Evolutionary conservation across 2,329 filamentous ascomycete species (phyloP), one percentile per base, ranked within the genome.

Genomic region (Aulographum hederae): DNA sequence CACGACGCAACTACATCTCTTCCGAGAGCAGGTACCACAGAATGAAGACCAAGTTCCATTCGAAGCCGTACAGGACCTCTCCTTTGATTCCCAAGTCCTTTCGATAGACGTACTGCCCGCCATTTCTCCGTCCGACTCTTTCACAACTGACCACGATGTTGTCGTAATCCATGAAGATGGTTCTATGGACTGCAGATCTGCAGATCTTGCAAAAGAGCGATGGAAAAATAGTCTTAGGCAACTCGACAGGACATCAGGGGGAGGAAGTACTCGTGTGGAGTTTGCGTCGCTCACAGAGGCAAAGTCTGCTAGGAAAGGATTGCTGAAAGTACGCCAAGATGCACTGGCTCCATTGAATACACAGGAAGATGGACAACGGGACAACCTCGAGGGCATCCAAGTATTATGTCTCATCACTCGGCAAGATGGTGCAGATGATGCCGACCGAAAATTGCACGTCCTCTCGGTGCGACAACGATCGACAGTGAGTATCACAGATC

Each of bases 121-220:
- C 10, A 37, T 48, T 3, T 35, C 45, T 2, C 43, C 8, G 21
- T 8, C 21, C 21, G 8, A 8, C 21, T 8, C 21, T 25, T 25
- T 25, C 8, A 38, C 39, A n/a, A 33, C 38, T 5, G 39, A 39
- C 14, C 50, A 56, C 32, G 55, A 67, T 32, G 36, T 81, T 2
- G 41, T 80, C 15, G 59, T 61, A 2, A 58, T 79, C 1, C 67
- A 69, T 34, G 53, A 64, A 26, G 63, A 73, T 38, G 76, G 76
- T 21, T 62, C 72, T 35, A 54, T 78, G 14, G 43, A 67, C 6
- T 72, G 68, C 34, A 54, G 78, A 11, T 67, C 73, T 28, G 65
- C 67, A 2, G 69, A 77, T 33, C 41, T 57, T 10, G 38, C 46
- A 11, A 39, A 33, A 1, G 36, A 47, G 15, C 40, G 46, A 32